A percentile compares a stretch with the other conserved stretches of the same genome.
Evolutionary conservation across 1,139 yeast species (phyloP).

Genomic region (Scheffersomyces segobiensis): DNA sequence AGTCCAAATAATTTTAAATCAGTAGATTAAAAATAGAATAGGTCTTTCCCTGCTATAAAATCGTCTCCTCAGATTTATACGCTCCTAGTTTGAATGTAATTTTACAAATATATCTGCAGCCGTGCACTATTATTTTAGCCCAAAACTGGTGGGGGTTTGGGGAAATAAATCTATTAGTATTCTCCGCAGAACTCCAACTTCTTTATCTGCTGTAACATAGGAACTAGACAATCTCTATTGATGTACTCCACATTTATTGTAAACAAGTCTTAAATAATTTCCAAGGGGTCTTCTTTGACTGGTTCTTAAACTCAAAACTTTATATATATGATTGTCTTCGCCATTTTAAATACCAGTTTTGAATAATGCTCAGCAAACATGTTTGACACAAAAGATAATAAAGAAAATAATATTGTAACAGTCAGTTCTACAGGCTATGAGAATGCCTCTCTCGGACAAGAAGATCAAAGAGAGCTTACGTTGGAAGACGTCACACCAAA

Average conservation of each 20-base stretch:
- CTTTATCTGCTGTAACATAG: neutral
- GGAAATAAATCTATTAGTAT: neutral
- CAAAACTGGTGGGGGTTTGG: neutral
- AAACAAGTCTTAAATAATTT: neutral
- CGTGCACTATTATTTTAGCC: neutral
- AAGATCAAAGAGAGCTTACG: neutral
- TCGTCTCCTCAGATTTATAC: neutral
- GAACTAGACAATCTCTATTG: neutral
- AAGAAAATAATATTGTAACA: neutral
- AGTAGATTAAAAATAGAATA: neutral
- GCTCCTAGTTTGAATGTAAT: neutral
- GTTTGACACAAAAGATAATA: neutral
- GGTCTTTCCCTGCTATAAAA: neutral
- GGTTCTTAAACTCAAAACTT: neutral
- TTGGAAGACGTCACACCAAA: conserved; percentile 6
- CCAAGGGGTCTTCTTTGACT: neutral
- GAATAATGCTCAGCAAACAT: neutral
- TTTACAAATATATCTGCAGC: conserved; percentile 5
- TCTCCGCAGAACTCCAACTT: neutral
- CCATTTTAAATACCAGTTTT: neutral
- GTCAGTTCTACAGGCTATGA: neutral
- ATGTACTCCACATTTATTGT: neutral
- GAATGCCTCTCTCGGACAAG: neutral
- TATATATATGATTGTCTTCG: neutral
- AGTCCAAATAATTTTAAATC: neutral